These are phyloP conservation scores for Davidsoniella virescens DNA, from an alignment of 2,329 filamentous ascomycete genomes.

Conservation along the genomic window DNA sequence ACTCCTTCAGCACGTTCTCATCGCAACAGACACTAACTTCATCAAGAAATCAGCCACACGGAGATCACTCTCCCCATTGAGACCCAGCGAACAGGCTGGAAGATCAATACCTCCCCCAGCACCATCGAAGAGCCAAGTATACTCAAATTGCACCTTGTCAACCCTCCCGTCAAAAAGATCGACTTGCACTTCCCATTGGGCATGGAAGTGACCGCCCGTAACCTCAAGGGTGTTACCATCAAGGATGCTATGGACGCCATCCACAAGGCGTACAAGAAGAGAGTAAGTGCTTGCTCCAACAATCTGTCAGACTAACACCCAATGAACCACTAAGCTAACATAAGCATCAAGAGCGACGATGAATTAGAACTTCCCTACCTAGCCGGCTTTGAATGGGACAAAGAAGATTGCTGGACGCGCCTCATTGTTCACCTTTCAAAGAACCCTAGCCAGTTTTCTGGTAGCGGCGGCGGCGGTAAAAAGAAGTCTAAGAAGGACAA, in stretches of 20 bases:
- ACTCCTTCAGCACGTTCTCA: background rate
- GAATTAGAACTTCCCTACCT: constrained; percentile 79
- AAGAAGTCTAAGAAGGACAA: constrained; percentile 49
- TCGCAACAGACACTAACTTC: constrained; percentile 13
- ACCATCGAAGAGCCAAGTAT: constrained; percentile 69
- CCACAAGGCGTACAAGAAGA: constrained; percentile 92
- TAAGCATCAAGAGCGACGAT: constrained; percentile 57
- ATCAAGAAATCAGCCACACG: constrained; percentile 53
- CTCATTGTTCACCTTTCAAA: constrained; percentile 71
- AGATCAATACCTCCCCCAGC: constrained; percentile 73
- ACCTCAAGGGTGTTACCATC: constrained; percentile 88
- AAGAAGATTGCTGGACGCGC: constrained; percentile 75
- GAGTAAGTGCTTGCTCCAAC: constrained; percentile 38
- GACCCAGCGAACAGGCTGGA: constrained; percentile 84
- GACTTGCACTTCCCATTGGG: constrained; percentile 84
- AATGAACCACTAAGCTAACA: background rate
- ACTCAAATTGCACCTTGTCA: constrained; percentile 66
- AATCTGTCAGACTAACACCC: background rate
- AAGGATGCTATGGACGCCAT: constrained; percentile 94
- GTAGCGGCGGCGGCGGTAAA: constrained; percentile 26
- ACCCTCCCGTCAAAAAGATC: constrained; percentile 80
- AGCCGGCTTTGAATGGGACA: constrained; percentile 91
- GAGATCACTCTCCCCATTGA: constrained; percentile 61
- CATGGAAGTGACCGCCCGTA: constrained; percentile 73
- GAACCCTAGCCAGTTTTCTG: constrained; percentile 38